These are phyloP conservation scores for Teratosphaeria viscida DNA, from an alignment of 2,329 filamentous ascomycete species.

Conservation along the genomic window DNA sequence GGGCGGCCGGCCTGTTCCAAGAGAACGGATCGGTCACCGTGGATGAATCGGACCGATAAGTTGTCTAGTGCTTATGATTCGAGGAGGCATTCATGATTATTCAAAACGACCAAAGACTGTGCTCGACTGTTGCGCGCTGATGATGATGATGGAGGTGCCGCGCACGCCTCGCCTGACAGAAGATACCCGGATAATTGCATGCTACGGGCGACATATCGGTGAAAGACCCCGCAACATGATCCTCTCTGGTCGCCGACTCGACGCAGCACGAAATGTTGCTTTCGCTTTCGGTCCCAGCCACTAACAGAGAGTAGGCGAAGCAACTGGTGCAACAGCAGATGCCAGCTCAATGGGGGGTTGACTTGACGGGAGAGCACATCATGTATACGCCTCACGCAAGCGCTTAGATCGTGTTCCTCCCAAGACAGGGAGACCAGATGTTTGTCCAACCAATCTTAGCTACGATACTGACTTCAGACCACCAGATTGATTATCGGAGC, in stretches of 20 bases:
- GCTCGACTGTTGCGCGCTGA: neutral
- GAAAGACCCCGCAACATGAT: neutral
- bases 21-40: neutral
- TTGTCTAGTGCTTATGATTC: neutral
- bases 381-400: neutral
- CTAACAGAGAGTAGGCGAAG: no score
- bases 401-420: neutral
- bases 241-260: neutral
- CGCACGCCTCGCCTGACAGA: no score
- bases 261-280: neutral
- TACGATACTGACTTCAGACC: conserved; percentile 15
- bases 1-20: neutral
- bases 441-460: conserved; percentile 12
- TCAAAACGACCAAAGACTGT: neutral
- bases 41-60: neutral
- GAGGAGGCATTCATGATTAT: no score
- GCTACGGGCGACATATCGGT: no score
- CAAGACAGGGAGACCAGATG: neutral
- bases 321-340: no score
- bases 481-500: conserved; percentile 14
- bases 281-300: neutral
- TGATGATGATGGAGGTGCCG: no score
- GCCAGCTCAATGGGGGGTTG: neutral
- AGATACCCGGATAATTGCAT: no score
- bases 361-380: neutral